phyloP scores from a whole-genome alignment of 2,329 filamentous ascomycete genomes.

The Dothistroma pini region DNA sequence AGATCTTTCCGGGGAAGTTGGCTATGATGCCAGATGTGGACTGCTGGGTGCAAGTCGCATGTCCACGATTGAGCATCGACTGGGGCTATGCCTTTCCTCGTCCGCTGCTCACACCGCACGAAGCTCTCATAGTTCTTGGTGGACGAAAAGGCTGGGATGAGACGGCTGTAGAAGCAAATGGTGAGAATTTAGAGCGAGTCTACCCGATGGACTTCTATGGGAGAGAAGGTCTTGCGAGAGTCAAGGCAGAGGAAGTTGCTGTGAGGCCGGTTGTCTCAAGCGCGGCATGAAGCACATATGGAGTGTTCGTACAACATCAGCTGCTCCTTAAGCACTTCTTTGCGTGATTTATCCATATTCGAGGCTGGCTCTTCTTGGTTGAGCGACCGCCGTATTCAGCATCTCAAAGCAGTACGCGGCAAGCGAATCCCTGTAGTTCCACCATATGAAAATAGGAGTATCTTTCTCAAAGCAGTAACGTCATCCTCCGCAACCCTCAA shows the following conservation, averaged over 20 bases:
- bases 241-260: constrained; percentile 45
- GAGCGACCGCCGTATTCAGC: not conserved
- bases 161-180: constrained; percentile 21
- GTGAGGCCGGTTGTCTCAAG: constrained; percentile 9
- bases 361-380: not conserved
- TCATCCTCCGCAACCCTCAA: not conserved
- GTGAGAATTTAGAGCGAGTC: constrained; percentile 20
- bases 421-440: not conserved
- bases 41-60: constrained; percentile 98
- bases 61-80: constrained; percentile 93
- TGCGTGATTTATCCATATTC: not conserved
- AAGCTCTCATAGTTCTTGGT: constrained; percentile 86
- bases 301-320: not conserved
- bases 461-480: not conserved
- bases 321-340: not conserved
- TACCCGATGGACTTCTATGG: constrained; percentile 99
- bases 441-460: not conserved
- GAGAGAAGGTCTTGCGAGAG: constrained; percentile 82
- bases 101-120: constrained; percentile 88
- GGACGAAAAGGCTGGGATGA: constrained; percentile 65
- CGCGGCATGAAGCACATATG: constrained; percentile 1
- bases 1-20: constrained; percentile 95
- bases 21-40: constrained; percentile 91
- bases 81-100: constrained; percentile 96
- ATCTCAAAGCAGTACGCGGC: not conserved